Base-by-base conservation (phyloP, 2,329 filamentous ascomycete species). In the Aspergillus melleus region DNA sequence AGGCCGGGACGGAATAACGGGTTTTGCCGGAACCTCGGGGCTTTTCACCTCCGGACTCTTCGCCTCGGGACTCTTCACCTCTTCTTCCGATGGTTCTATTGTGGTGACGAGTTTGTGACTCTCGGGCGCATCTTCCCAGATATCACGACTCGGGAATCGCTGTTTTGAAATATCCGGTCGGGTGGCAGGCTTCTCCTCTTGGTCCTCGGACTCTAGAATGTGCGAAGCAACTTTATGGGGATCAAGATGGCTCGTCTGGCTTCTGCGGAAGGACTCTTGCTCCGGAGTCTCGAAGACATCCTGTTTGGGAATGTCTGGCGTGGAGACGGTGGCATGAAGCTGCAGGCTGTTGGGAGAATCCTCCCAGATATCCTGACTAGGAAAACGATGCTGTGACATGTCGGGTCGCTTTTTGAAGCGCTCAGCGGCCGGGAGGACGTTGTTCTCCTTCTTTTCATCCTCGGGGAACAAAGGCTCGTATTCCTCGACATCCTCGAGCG, bases 291-390 rank as follows among this genome's bases (percentile, higher is more conserved):
- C 79, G 52, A 79, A 79, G 70, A 74, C 49, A 54, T 70, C 71
- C 46, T 76, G 71, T 71, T 79, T 82, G 0, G 82, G 79, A 32
- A 84, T 71, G 68, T 92, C 90, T 1, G 92, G 92, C 0, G 91
- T 95, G 2, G 89, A 91, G 8, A 98, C 94, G 61, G 91, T 92
- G 3, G 93, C 88, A 36, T 84, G 80, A 52, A 86, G 87, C 70
- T 95, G 88, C 55, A 91, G 82, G 76, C 92, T 96, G 71, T 88
- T 90, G 4, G 96, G 95, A 0, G 92, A 89, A 74, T 99, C 96
- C 79, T 99, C 95, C 95, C 95, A 99, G 46, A 98, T 86, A 73
- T 99, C 95, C 74, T 93, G 90, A 75, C 93, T 97, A 1, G 95
- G 95, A 76, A 99, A 99, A 62, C 89, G 89, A 64, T 86, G 85